These are phyloP conservation scores for Penicillium olsonii DNA, from an alignment of 2,329 filamentous ascomycete genomes.

Conservation along the genomic window DNA sequence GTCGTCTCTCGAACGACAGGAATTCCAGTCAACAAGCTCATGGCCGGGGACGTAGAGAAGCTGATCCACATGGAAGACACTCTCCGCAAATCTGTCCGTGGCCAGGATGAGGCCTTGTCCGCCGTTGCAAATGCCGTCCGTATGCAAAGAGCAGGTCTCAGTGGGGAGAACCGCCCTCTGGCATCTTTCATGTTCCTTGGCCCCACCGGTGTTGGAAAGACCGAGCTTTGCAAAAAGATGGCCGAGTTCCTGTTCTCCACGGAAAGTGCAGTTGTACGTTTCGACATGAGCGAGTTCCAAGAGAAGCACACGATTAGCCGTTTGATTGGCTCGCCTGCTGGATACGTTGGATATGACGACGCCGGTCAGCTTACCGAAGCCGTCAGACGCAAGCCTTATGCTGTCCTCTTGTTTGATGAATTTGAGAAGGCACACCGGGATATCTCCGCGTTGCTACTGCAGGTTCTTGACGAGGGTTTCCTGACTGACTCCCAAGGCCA, in stretches of 20 bases:
- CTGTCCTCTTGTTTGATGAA: slow-evolving; percentile 92
- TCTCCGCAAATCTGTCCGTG: slow-evolving; percentile 78
- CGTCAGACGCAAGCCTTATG: slow-evolving; percentile 91
- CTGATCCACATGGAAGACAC: slow-evolving; percentile 94
- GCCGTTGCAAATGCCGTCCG: slow-evolving; percentile 91
- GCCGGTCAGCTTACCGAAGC: slow-evolving; percentile 95
- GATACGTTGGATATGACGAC: slow-evolving; percentile 96
- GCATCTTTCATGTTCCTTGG: slow-evolving; percentile 98
- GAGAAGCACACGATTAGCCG: slow-evolving; percentile 95
- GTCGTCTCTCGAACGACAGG: slow-evolving; percentile 91
- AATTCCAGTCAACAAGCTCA: slow-evolving; percentile 89
- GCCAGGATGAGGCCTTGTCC: slow-evolving; percentile 89
- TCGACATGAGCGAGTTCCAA: slow-evolving; percentile 98
- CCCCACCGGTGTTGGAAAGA: slow-evolving; percentile 95
- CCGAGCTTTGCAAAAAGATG: slow-evolving; percentile 94
- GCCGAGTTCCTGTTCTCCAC: slow-evolving; percentile 92
- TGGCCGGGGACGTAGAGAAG: slow-evolving; percentile 91
- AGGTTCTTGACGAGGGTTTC: slow-evolving; percentile 95
- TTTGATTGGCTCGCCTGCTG: slow-evolving; percentile 88
- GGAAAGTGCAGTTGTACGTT: slow-evolving; percentile 84
- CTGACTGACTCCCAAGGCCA: slow-evolving; percentile 94
- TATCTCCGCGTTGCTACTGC: slow-evolving; percentile 85
- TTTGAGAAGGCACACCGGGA: slow-evolving; percentile 98
- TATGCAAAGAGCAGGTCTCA: slow-evolving; percentile 88
- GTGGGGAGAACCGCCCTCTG: slow-evolving; percentile 84